Percentiles rank a stretch among this genome's conserved stretches.
phyloP scores from a whole-genome alignment of 148 eudicot genomes.

The Mesembryanthemum crystallinum region DNA sequence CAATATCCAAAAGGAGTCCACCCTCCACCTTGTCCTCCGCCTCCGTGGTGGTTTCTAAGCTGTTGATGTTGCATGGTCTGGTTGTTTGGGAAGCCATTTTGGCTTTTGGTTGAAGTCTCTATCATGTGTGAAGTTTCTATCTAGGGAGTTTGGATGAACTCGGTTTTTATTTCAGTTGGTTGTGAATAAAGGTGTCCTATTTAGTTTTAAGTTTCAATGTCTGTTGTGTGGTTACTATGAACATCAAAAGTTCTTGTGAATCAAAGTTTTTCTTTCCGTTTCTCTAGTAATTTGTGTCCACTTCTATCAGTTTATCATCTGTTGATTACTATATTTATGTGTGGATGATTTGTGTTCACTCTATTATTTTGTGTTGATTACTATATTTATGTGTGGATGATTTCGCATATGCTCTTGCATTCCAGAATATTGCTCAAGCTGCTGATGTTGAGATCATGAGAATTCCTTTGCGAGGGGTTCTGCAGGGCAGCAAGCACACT shows the following conservation, averaged over 20 bases:
- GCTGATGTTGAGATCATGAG: too few relatives aligned
- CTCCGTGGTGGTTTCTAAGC: conserved; percentile 18
- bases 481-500: too few relatives aligned
- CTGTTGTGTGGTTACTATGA: not conserved
- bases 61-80: not conserved
- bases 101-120: not conserved
- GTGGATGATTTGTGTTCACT: too few relatives aligned
- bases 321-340: too few relatives aligned
- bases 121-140: not conserved
- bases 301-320: too few relatives aligned
- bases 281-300: too few relatives aligned
- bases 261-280: not conserved
- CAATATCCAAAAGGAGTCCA: conserved; percentile 13
- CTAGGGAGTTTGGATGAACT: not conserved
- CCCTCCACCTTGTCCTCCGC: conserved; percentile 17
- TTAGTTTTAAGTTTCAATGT: not conserved
- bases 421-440: too few relatives aligned
- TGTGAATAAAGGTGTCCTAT: not conserved
- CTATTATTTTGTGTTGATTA: too few relatives aligned
- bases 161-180: too few relatives aligned
- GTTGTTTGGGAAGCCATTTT: not conserved
- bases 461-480: too few relatives aligned
- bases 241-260: not conserved
- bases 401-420: too few relatives aligned
- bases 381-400: too few relatives aligned